Conservation (phyloP, 768 basidiomycete genomes). For the Clitopilus hobsonii region DNA sequence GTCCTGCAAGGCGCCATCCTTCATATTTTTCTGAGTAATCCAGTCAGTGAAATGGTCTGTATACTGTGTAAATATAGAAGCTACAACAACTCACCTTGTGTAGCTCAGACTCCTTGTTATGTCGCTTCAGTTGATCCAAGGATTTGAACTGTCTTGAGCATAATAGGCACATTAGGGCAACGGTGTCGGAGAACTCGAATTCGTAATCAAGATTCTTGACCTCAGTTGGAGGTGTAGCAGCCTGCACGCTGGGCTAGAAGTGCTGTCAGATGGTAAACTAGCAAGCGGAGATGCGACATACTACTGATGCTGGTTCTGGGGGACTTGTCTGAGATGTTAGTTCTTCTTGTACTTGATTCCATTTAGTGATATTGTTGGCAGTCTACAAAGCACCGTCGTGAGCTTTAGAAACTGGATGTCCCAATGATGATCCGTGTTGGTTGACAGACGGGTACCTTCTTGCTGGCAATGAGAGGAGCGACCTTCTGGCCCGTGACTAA, state of each 20-base stretch:
- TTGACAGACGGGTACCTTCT: slow-evolving; percentile 51
- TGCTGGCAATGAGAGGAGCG: slow-evolving; percentile 77
- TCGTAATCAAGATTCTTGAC: slow-evolving; percentile 42
- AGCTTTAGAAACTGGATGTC: slow-evolving; percentile 5
- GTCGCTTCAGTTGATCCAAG: slow-evolving; percentile 78
- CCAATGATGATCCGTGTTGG: neutral
- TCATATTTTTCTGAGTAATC: slow-evolving; percentile 74
- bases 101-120: slow-evolving; percentile 90
- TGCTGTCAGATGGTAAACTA: slow-evolving; percentile 10
- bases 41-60: slow-evolving; percentile 3
- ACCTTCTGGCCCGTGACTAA: slow-evolving; percentile 52
- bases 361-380: slow-evolving; percentile 89
- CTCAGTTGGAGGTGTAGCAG: slow-evolving; percentile 15
- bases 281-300: slow-evolving; percentile 30
- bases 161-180: slow-evolving; percentile 75
- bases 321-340: slow-evolving; percentile 45
- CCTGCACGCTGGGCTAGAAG: slow-evolving; percentile 16
- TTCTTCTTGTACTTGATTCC: slow-evolving; percentile 95
- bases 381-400: slow-evolving; percentile 45
- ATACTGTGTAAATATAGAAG: slow-evolving; percentile 4
- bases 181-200: slow-evolving; percentile 80
- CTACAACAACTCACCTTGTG: slow-evolving; percentile 96
- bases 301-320: slow-evolving; percentile 14
- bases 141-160: slow-evolving; percentile 93
- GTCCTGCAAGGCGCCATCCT: slow-evolving; percentile 67